phyloP scores from a whole-genome alignment of 257 asterid genomes.

The Solanum pinnatisectum region DNA sequence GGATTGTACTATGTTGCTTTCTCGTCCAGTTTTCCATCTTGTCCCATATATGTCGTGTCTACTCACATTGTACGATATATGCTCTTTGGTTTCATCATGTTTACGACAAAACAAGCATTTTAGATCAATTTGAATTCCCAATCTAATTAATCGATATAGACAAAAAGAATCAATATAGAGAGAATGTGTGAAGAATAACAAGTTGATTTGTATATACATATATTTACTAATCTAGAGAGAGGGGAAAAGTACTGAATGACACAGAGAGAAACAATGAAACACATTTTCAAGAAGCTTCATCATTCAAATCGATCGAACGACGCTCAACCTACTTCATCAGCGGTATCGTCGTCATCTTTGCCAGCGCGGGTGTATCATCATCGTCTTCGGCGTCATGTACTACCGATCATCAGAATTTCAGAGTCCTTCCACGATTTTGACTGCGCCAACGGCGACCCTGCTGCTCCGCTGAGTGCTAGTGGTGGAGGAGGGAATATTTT shows the following conservation, averaged over 20 bases:
- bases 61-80: too few relatives aligned
- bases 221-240: background rate
- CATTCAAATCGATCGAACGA: slow-evolving; percentile 90
- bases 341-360: background rate
- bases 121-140: too few relatives aligned
- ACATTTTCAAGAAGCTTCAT: slow-evolving; percentile 93
- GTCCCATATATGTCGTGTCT: too few relatives aligned
- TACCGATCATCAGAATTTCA: slow-evolving; percentile 22
- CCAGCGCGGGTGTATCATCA: background rate
- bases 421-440: background rate
- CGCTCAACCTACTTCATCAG: slow-evolving; percentile 26
- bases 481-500: background rate
- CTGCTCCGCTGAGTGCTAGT: slow-evolving; percentile 1
- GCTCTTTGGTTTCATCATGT: too few relatives aligned
- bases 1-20: too few relatives aligned
- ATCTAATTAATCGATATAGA: too few relatives aligned
- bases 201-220: background rate
- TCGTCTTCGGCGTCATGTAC: slow-evolving; percentile 26
- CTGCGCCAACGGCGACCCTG: slow-evolving; percentile 11
- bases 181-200: background rate
- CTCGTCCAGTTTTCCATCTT: too few relatives aligned
- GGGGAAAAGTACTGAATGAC: background rate
- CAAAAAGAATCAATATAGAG: too few relatives aligned
- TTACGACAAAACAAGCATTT: too few relatives aligned
- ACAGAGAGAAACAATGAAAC: slow-evolving; percentile 48